Evolutionary conservation across 2,329 filamentous ascomycete species (phyloP).

Genomic region (Diaporthe vaccinii): DNA sequence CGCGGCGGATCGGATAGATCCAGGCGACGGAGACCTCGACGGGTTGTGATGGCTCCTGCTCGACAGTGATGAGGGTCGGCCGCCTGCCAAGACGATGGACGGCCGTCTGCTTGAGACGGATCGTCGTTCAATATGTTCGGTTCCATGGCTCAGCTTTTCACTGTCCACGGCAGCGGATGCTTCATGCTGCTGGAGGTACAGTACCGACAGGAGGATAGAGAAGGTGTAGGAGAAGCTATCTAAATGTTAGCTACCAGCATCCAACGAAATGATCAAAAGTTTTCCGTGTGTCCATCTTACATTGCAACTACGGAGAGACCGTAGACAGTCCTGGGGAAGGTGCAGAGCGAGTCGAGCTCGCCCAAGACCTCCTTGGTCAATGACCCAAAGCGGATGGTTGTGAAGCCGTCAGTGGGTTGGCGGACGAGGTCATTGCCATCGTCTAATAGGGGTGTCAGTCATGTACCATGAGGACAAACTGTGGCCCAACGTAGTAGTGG

Average conservation of each 20-base stretch:
- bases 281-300: conserved; percentile 37
- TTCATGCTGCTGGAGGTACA: conserved; percentile 36
- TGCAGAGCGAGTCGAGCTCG: conserved; percentile 42
- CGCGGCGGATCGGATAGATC: conserved; percentile 30
- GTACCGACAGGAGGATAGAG: conserved; percentile 38
- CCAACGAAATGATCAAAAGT: not conserved
- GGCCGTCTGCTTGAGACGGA: not conserved
- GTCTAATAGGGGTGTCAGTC: conserved; percentile 24
- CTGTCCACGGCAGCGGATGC: not conserved
- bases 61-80: conserved; percentile 9
- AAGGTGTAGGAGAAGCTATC: conserved; percentile 42
- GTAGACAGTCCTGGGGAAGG: conserved; percentile 41
- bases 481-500: not conserved
- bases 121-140: not conserved
- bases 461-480: not conserved
- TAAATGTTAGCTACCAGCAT: not conserved
- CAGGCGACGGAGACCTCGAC: conserved; percentile 29
- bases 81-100: conserved; percentile 9
- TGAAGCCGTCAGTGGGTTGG: conserved; percentile 37
- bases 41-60: not conserved
- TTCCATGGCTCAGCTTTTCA: conserved; percentile 5
- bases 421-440: conserved; percentile 38
- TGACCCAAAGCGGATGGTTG: conserved; percentile 39
- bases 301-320: conserved; percentile 41
- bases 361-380: conserved; percentile 29